Conservation (phyloP, 306 rosid species). For the Quercus engelmannii region DNA sequence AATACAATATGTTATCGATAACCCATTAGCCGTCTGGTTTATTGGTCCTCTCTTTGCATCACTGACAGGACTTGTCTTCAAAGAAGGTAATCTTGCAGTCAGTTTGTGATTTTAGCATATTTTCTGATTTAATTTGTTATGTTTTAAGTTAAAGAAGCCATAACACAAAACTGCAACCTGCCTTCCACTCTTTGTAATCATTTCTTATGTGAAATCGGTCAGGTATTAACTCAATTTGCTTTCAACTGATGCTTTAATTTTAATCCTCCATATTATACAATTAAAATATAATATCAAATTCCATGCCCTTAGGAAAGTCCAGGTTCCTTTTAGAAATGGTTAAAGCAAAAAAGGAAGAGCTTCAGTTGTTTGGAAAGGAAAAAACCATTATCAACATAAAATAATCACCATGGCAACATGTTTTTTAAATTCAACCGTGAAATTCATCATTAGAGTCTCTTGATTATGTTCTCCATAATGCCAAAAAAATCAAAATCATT, state of each 20-base stretch:
- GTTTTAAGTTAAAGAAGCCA: not conserved
- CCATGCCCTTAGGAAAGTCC: not conserved
- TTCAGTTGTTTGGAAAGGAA: not conserved
- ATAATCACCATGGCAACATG: not conserved
- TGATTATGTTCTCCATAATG: not conserved
- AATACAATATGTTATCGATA: slow-evolving; percentile 52
- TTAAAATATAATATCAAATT: not conserved
- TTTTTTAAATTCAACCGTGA: not conserved
- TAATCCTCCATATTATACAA: not conserved
- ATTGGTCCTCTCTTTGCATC: slow-evolving; percentile 91
- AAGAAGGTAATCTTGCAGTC: slow-evolving; percentile 58
- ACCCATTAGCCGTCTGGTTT: slow-evolving; percentile 67
- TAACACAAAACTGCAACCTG: not conserved
- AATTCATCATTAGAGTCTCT: not conserved
- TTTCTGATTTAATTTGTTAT: not conserved
- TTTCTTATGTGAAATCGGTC: not conserved
- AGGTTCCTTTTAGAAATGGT: not conserved
- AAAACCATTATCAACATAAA: not conserved
- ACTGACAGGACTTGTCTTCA: slow-evolving; percentile 88
- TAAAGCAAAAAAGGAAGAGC: not conserved
- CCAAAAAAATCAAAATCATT: not conserved
- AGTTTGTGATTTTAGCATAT: not conserved
- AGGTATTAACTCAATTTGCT: not conserved
- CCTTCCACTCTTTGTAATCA: not conserved
- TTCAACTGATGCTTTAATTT: not conserved